Percentiles rank a stretch among this genome's conserved stretches.
phyloP scores from a whole-genome alignment of 164 flowering plant genomes.

The Dillenia turbinata region DNA sequence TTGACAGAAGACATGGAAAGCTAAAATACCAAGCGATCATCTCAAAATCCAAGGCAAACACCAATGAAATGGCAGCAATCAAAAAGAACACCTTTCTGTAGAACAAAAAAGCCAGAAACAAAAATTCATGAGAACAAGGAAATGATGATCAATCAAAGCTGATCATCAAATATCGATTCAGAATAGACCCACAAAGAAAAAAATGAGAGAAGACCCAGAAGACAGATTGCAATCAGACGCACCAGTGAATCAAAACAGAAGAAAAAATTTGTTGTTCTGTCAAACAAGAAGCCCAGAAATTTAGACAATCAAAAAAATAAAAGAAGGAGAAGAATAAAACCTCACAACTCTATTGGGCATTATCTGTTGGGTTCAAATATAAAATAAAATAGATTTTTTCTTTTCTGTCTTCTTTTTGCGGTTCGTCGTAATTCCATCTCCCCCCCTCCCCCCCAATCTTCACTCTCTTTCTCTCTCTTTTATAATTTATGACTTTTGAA shows the following conservation, averaged over 20 bases:
- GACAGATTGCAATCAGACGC: not conserved
- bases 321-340: not conserved
- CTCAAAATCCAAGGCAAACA: too few species aligned
- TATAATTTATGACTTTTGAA: not conserved
- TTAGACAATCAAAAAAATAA: not conserved
- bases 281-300: constrained; percentile 1
- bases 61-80: too few species aligned
- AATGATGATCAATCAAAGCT: not conserved
- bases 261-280: not conserved
- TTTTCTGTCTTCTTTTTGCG: constrained; percentile 5
- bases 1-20: too few species aligned
- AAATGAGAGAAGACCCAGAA: not conserved
- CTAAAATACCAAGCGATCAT: too few species aligned
- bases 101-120: too few species aligned
- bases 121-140: too few species aligned
- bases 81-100: too few species aligned
- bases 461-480: not conserved
- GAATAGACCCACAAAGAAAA: not conserved
- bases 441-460: constrained; percentile 6
- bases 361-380: too few species aligned
- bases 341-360: not conserved
- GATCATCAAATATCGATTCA: not conserved
- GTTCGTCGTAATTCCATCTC: constrained; percentile 23
- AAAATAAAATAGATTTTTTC: constrained; percentile 10
- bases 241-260: constrained; percentile 7